Evolutionary conservation across 2,329 filamentous ascomycete genomes (phyloP), one percentile per base, ranked within the genome.

Genomic region (Fusarium sp.): DNA sequence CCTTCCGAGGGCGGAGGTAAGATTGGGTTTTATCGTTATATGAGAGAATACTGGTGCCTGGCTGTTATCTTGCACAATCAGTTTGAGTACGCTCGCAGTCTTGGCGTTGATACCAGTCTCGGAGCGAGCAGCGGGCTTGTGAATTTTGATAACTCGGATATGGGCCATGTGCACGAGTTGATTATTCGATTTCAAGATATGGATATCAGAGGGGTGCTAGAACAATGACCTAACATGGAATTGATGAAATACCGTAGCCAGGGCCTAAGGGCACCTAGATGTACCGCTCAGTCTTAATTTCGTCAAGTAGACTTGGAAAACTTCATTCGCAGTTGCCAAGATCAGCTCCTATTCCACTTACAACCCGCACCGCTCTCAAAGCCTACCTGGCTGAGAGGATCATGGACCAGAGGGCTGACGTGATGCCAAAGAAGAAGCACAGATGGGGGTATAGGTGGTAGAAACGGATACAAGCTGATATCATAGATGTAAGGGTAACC

Each of bases 21-120:
- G 18, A 10, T 54, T 7, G 65, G 65, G 0, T 69, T 69, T 35
- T 68, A 58, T n/a, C 52, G 66, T 2, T 52, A 68, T 20, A 47
- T 58, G 5, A 42, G 35, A 3, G 67, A 69, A 13, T 68, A 64
- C 22, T 69, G 67, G 65, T 61, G 47, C 18, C 16, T 52, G 13
- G 47, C 47, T 18, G 47, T 52, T 10, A 52, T 52, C 8, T 14
- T 52, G 5, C 25, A 52, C 9, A 52, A 52, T 27, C 47, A 52
- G 14, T 27, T 18, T 18, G 47, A 27, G 25, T 52, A 52, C 18
- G 16, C 47, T 18, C 25, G 22, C 25, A 52, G 25, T 16, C 42
- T 20, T 22, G 10, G 10, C 2, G 20, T 47, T 25, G 42, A 47
- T 25, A 35, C 33, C 33, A 35, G 33, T 38, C 11, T 27, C 42